phyloP scores from a whole-genome alignment of 495 filamentous ascomycete genomes.

The Letharia lupina region DNA sequence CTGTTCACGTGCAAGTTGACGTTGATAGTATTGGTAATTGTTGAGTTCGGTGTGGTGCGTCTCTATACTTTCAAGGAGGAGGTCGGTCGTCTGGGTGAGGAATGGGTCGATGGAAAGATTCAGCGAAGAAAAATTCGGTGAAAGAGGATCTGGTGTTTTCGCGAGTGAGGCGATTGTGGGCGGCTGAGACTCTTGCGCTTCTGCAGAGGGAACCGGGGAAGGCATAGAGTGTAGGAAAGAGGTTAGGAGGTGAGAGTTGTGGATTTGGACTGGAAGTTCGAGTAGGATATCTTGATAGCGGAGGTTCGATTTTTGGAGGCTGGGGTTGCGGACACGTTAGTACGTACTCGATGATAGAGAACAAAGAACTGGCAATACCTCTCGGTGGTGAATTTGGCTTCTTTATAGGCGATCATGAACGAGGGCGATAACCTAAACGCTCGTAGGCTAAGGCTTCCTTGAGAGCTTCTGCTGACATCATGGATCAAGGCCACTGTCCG shows the following conservation, averaged over 20 bases:
- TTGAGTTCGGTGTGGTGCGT: conserved; percentile 96
- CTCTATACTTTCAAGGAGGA: conserved; percentile 93
- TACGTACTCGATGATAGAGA: conserved; percentile 1
- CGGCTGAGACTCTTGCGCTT: conserved; percentile 32
- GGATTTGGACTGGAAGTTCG: conserved; percentile 84
- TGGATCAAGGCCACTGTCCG: conserved; percentile 89
- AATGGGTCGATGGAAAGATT: conserved; percentile 94
- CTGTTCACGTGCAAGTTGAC: conserved; percentile 91
- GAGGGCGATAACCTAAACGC: conserved; percentile 81
- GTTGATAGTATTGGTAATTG: conserved; percentile 98
- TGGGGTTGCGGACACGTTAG: conserved; percentile 36
- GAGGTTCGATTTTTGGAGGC: conserved; percentile 83
- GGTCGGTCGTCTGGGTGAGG: conserved; percentile 96
- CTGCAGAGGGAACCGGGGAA: conserved; percentile 45
- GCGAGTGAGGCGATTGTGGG: conserved; percentile 37
- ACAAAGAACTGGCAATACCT: conserved; percentile 44
- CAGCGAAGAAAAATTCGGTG: conserved; percentile 71
- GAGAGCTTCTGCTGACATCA: conserved; percentile 86
- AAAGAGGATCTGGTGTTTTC: conserved; percentile 45
- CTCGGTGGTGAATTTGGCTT: conserved; percentile 93
- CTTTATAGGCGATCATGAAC: conserved; percentile 91
- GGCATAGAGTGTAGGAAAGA: conserved; percentile 88
- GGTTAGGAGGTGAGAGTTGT: conserved; percentile 96
- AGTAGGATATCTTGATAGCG: conserved; percentile 90
- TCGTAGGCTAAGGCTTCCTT: conserved; percentile 80